phyloP scores from a whole-genome alignment of 805 yeast genomes.

The Metschnikowia amazonensis region DNA sequence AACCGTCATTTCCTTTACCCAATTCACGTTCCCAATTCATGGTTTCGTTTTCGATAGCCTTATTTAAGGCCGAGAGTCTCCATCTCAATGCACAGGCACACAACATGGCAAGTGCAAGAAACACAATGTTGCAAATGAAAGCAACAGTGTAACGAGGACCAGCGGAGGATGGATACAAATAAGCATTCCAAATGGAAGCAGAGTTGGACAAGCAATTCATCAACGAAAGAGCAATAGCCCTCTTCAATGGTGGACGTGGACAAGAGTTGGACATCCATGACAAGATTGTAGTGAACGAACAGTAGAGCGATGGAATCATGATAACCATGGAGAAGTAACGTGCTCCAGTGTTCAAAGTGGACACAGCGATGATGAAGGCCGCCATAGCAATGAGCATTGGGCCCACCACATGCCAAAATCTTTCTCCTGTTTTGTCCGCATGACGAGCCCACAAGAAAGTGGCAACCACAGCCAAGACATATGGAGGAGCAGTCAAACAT shows the following conservation, averaged over 20 bases:
- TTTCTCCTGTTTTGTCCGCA: conserved; percentile 54
- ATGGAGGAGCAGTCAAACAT: conserved; percentile 59
- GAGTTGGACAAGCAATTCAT: conserved; percentile 56
- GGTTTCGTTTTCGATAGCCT: conserved; percentile 40
- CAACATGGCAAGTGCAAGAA: conserved; percentile 38
- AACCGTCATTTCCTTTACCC: conserved; percentile 44
- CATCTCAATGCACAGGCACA: conserved; percentile 38
- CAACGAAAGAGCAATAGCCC: conserved; percentile 55
- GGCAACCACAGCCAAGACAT: conserved; percentile 46
- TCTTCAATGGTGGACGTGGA: conserved; percentile 56
- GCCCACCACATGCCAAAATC: conserved; percentile 46
- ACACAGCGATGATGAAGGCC: conserved; percentile 47
- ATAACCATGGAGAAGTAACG: conserved; percentile 58
- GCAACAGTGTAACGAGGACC: conserved; percentile 49
- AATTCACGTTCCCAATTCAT: conserved; percentile 50
- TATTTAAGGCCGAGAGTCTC: conserved; percentile 38
- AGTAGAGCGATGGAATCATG: conserved; percentile 54
- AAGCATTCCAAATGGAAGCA: conserved; percentile 55
- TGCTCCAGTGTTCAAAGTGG: conserved; percentile 52
- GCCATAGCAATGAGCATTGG: conserved; percentile 42
- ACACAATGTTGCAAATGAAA: conserved; percentile 47
- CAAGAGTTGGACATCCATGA: conserved; percentile 56
- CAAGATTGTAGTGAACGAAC: conserved; percentile 49
- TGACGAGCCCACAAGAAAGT: conserved; percentile 53
- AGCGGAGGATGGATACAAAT: conserved; percentile 42